These are phyloP conservation scores for Magnusiomyces sp. DNA, from an alignment of 1,139 yeast species.

Conservation along the genomic window DNA sequence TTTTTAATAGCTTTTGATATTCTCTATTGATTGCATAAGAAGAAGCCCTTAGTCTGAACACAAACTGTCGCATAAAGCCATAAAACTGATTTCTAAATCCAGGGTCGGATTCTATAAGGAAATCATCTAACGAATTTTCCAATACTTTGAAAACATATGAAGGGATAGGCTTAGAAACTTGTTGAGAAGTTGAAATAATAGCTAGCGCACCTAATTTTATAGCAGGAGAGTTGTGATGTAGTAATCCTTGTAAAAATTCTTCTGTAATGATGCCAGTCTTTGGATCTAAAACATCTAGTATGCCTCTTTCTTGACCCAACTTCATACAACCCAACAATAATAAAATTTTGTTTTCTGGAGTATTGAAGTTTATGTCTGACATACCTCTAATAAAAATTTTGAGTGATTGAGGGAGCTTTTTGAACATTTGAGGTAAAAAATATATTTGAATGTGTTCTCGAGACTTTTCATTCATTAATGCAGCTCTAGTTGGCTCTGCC, in stretches of 20 bases:
- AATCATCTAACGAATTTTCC: conserved; percentile 36
- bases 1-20: conserved; percentile 30
- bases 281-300: conserved; percentile 44
- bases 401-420: conserved; percentile 40
- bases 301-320: conserved; percentile 54
- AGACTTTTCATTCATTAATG: conserved; percentile 30
- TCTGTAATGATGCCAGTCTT: conserved; percentile 34
- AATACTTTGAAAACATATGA: conserved; percentile 39
- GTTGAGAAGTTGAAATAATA: conserved; percentile 51
- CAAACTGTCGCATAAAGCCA: conserved; percentile 51
- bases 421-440: conserved; percentile 55
- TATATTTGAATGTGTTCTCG: conserved; percentile 49
- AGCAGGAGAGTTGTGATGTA: conserved; percentile 39
- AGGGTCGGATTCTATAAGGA: conserved; percentile 55
- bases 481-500: conserved; percentile 36
- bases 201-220: conserved; percentile 53
- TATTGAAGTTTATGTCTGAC: conserved; percentile 15
- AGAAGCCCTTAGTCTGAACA: conserved; percentile 60
- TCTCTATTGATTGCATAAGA: conserved; percentile 49
- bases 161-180: conserved; percentile 51
- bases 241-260: conserved; percentile 33
- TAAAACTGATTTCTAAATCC: conserved; percentile 59
- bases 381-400: conserved; percentile 32
- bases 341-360: conserved; percentile 30
- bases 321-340: conserved; percentile 49